Evolutionary conservation across 2,329 filamentous ascomycete species (phyloP), one percentile per base, ranked within the genome.

Genomic region (Monosporascus sp.): DNA sequence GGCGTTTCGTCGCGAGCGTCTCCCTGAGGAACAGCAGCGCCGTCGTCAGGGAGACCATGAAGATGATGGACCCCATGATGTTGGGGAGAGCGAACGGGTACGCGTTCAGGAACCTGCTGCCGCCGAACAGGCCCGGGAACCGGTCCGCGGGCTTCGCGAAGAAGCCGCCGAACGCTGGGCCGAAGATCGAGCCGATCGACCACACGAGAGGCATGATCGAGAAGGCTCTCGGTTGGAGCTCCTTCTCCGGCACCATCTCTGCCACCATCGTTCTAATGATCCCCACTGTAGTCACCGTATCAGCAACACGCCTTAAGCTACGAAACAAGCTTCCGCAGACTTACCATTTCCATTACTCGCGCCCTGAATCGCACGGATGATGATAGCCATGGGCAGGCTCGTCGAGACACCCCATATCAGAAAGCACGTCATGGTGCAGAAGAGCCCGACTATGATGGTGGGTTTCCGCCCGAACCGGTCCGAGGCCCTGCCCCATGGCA

Each of bases 241-340:
- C 88, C 68, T 82, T 91, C 69, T 94, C 85, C 0, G 91, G 89
- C 2, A 96, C 91, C 80, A 97, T 85, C 70, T 97, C 93, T 0
- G 93, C 93, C 2, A 97, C 91, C 75, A 94, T 91, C 17, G 91
- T 96, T 59, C 92, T 77, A 58, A 97, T 87, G 57, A 97, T 97
- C 1, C 94, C 89, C n/a, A 93, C 87, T 85, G 36, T n/a, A 45
- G 14, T 17, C 19, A 9, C 2, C 48, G 69, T 55, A 71, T 61
- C 50, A 43, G n/a, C 16, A 2, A 6, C 3, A 9, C 11, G 24
- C 19, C n/a, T 17, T 5, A 47, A 19, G 14, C 34, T 7, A 5
- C 16, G 26, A 6, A 24, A 22, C 1, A 17, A 34, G 17, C 8
- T 17, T 19, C 44, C 34, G 36, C 20, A 40, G 31, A 69, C 73